Evolutionary conservation across 805 yeast genomes (phyloP).

Genomic region (Brettanomyces sp.): DNA sequence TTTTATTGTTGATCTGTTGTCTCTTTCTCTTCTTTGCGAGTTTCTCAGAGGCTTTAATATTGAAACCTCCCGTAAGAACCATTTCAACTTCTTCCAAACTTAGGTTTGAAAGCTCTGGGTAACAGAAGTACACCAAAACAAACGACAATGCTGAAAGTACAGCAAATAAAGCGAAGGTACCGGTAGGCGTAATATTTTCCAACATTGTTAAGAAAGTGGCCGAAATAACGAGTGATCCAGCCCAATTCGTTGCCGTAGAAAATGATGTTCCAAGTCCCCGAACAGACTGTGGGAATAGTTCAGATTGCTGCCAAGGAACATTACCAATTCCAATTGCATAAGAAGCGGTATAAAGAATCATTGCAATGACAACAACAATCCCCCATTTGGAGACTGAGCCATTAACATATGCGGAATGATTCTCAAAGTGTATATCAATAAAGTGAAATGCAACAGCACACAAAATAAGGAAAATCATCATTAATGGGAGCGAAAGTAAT

Average conservation of each 20-base stretch:
- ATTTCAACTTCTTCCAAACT: constrained; percentile 87
- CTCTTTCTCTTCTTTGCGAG: constrained; percentile 39
- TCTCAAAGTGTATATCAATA: constrained; percentile 53
- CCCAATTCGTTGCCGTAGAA: constrained; percentile 93
- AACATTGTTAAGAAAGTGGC: constrained; percentile 92
- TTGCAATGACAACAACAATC: constrained; percentile 70
- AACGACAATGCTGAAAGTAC: constrained; percentile 67
- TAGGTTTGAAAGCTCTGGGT: constrained; percentile 87
- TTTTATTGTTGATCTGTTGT: not conserved
- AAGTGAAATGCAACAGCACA: constrained; percentile 91
- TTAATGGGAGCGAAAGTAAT: constrained; percentile 73
- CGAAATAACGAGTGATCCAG: constrained; percentile 85
- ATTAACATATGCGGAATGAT: constrained; percentile 31
- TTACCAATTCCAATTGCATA: constrained; percentile 95
- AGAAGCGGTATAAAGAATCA: constrained; percentile 80
- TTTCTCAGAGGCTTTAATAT: constrained; percentile 55
- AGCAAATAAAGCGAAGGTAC: constrained; percentile 88
- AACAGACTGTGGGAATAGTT: constrained; percentile 86
- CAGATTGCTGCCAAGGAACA: constrained; percentile 98
- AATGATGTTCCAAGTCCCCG: constrained; percentile 87
- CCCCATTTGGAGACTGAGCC: constrained; percentile 75
- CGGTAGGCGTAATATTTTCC: constrained; percentile 86
- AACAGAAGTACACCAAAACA: constrained; percentile 69
- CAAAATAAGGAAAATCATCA: constrained; percentile 66
- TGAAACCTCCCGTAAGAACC: constrained; percentile 76